Base-by-base conservation (phyloP, 2,329 filamentous ascomycete species). In the Aspergillus fumigatus region DNA sequence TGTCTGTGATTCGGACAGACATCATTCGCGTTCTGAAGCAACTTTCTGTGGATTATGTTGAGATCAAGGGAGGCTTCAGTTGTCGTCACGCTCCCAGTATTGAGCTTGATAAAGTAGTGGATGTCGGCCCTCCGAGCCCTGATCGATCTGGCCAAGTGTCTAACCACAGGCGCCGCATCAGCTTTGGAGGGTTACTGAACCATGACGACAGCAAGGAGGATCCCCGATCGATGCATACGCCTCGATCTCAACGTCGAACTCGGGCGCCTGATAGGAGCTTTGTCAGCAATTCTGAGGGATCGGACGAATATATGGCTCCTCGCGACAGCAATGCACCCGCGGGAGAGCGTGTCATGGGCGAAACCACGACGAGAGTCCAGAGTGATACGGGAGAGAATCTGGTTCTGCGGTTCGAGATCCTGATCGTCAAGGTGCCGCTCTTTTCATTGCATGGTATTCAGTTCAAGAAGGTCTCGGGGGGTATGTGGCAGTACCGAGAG, bases 401-500 rank as follows among this genome's bases (percentile, higher is more conserved):
- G 82, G 82, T 90, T 41, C 79, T 97, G 52, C 87, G 90, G 62
- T 99, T 97, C 70, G 94, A 99, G 72, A 96, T 97, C 61, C 87
- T 97, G 64, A 94, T 99, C 65, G 94, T 99, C 71, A 99, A 99
- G 77, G 92, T 99, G 26, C 94, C 94, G 11, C 79, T 99, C 52
- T 85, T 99, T 59, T 92, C 89, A 45, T 77, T 99, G 56, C 93
- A 99, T 70, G 94, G 94, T 50, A 92, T 99, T 59, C 94, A 97
- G 73, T 99, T 99, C 80, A 99, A 99, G 82, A 92, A 94, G 71
- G 88, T 97, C 64, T 85, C 90, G 56, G 93, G 94, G 38, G 93
- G 95, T 58, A 97, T 94, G 57, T 97, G 93, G 92, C 92, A 97
- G 74, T 99, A 96, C 78, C 96, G 97, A 80, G 93, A 90, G 69